These are phyloP conservation scores for Pichia terricola DNA, from an alignment of 1,139 yeast genomes.

Conservation along the genomic window DNA sequence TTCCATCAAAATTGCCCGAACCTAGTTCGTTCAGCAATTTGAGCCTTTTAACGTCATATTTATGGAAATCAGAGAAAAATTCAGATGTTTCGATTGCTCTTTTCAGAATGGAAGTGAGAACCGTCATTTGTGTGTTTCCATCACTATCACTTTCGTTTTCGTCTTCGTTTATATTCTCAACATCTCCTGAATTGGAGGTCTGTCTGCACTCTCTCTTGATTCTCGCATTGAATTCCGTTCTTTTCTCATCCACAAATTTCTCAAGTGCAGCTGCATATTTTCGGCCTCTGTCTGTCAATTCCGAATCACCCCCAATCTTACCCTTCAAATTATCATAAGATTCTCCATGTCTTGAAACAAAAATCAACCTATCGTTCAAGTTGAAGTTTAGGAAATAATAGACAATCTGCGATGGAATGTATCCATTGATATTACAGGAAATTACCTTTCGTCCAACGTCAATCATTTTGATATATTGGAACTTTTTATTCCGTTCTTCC, in stretches of 20 bases:
- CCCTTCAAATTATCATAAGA: constrained; percentile 77
- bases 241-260: constrained; percentile 64
- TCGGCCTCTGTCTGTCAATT: constrained; percentile 67
- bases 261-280: constrained; percentile 66
- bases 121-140: constrained; percentile 48
- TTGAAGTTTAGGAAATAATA: constrained; percentile 86
- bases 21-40: constrained; percentile 90
- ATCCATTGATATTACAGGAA: constrained; percentile 85
- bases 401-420: constrained; percentile 86
- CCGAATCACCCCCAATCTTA: constrained; percentile 87
- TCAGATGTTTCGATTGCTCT: constrained; percentile 74
- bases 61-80: constrained; percentile 53
- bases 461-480: constrained; percentile 90
- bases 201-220: constrained; percentile 28
- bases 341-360: constrained; percentile 96
- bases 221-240: constrained; percentile 42
- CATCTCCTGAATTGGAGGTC: neutral
- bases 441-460: constrained; percentile 93
- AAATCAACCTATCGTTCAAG: constrained; percentile 80
- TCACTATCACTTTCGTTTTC: neutral
- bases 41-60: constrained; percentile 78
- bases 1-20: constrained; percentile 85
- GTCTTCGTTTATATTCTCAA: neutral
- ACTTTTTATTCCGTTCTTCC: constrained; percentile 50
- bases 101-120: constrained; percentile 84